Conservation (phyloP, 2,329 filamentous ascomycete genomes). For the Proliferodiscus dingleyae region DNA sequence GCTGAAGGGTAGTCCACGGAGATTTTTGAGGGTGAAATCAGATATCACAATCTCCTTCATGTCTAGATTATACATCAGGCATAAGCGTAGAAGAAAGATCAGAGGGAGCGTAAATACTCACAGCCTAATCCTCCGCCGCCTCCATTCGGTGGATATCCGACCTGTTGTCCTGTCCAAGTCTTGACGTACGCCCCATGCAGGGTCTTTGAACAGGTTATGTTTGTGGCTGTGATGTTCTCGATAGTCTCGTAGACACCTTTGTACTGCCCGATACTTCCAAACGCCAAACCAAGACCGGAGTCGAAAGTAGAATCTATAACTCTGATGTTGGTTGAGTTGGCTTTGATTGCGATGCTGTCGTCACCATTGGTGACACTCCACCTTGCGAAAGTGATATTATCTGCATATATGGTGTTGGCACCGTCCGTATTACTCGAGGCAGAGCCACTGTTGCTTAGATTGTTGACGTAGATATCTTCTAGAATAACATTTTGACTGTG, state of each 20-base stretch:
- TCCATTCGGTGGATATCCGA: conserved; percentile 51
- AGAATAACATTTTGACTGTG: conserved; percentile 40
- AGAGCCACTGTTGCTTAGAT: conserved; percentile 31
- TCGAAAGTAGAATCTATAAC: conserved; percentile 45
- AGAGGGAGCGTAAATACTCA: conserved; percentile 2
- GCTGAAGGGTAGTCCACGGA: conserved; percentile 30
- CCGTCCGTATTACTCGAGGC: conserved; percentile 35
- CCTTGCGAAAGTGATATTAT: conserved; percentile 45
- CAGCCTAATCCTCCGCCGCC: conserved; percentile 51
- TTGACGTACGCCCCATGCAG: conserved; percentile 48
- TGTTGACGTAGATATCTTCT: conserved; percentile 49
- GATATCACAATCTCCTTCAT: conserved; percentile 29
- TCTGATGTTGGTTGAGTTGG: conserved; percentile 49
- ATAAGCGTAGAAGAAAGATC: not conserved
- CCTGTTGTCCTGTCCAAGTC: conserved; percentile 50
- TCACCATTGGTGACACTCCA: conserved; percentile 49
- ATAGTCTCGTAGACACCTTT: conserved; percentile 43
- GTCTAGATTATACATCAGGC: not conserved
- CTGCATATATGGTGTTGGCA: conserved; percentile 46
- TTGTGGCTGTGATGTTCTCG: conserved; percentile 42
- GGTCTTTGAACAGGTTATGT: conserved; percentile 43
- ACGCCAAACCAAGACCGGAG: conserved; percentile 46
- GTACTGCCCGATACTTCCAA: conserved; percentile 55
- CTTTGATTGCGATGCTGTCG: conserved; percentile 49
- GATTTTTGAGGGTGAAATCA: conserved; percentile 28